Conservation (phyloP, 148 eudicot genomes). For the Persicaria maculosa region DNA sequence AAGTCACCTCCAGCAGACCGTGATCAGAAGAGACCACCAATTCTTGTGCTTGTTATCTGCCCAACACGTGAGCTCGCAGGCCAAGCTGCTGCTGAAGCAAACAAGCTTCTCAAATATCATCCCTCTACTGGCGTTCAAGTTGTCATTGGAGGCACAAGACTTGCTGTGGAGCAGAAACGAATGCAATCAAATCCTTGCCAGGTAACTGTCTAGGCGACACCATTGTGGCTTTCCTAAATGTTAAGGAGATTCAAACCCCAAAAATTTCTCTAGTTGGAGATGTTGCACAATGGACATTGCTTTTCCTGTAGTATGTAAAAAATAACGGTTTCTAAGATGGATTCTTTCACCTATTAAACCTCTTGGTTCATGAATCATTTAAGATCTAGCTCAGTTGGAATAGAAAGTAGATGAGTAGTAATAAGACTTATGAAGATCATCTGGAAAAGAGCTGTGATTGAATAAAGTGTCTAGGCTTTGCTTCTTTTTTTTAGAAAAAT, state of each 20-base stretch:
- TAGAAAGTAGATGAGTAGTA: neutral
- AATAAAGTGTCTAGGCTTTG: neutral
- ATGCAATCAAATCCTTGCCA: constrained; percentile 89
- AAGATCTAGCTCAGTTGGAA: neutral
- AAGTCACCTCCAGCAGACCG: constrained; percentile 53
- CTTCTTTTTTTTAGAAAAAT: neutral
- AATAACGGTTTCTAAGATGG: neutral
- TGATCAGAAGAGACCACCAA: constrained; percentile 75
- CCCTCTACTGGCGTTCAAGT: constrained; percentile 88
- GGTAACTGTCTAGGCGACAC: constrained; percentile 23
- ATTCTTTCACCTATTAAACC: neutral
- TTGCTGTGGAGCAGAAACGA: constrained; percentile 79
- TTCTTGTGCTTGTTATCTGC: constrained; percentile 84
- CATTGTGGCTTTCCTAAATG: neutral
- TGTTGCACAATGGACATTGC: neutral
- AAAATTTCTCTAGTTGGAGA: neutral
- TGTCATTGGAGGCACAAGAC: constrained; percentile 94
- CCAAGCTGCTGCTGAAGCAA: constrained; percentile 95
- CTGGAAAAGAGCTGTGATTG: neutral
- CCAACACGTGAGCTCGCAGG: constrained; percentile 96
- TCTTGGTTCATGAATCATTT: neutral
- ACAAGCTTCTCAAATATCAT: constrained; percentile 76
- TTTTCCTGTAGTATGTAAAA: neutral
- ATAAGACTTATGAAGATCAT: neutral
- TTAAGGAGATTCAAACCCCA: neutral